These are phyloP conservation scores for Cyclospora cayetanensis DNA, from an alignment of 169 alveolate genomes.

Conservation along the genomic window DNA sequence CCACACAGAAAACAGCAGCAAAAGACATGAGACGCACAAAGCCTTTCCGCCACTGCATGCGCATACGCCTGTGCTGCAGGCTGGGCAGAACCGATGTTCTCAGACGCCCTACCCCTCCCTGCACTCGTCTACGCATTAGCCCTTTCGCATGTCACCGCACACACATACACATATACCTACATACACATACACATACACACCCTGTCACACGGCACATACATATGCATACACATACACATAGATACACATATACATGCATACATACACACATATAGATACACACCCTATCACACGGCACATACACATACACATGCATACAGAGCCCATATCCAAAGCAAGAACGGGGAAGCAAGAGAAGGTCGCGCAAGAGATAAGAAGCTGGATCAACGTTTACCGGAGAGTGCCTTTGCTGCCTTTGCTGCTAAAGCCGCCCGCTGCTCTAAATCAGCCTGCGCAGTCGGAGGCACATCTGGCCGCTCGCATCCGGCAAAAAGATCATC, in stretches of 20 bases:
- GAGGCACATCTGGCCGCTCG: slow-evolving; percentile 24
- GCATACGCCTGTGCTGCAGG: too few relatives aligned
- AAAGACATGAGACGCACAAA: too few relatives aligned
- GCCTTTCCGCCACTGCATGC: too few relatives aligned
- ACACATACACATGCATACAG: neutral
- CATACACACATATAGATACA: too few relatives aligned
- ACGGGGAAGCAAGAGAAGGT: neutral
- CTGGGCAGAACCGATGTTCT: too few relatives aligned
- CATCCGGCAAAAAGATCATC: slow-evolving; percentile 45
- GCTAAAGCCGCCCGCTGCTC: neutral
- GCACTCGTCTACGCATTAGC: too few relatives aligned
- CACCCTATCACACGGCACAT: too few relatives aligned
- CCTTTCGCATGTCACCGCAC: too few relatives aligned
- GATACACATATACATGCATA: neutral
- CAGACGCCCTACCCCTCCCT: too few relatives aligned
- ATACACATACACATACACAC: too few relatives aligned
- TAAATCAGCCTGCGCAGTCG: neutral
- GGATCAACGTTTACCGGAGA: neutral
- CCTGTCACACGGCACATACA: neutral
- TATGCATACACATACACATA: neutral
- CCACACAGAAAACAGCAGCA: too few relatives aligned
- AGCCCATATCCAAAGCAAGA: neutral
- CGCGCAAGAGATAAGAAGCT: neutral
- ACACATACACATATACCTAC: too few relatives aligned
- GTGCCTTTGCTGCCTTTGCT: neutral